Base-by-base conservation (phyloP, 2,329 filamentous ascomycete genomes). In the Dactylellina leptospora region DNA sequence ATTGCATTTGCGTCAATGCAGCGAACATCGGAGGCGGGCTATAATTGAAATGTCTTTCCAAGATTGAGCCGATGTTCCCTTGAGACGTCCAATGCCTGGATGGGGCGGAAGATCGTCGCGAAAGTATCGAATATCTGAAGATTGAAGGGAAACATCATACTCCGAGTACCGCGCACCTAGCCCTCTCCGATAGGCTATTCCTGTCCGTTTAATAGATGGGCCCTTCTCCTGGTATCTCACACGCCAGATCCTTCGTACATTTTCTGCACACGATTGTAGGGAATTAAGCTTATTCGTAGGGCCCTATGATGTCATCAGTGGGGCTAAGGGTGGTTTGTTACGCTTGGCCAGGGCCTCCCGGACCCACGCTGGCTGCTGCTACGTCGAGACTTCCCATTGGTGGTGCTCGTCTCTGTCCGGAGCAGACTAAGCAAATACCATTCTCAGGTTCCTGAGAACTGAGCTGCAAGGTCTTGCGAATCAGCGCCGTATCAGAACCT, bases 211-310 rank as follows among this genome's bases (percentile, higher is more conserved):
- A n/a, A n/a, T 18, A 51, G 9, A 9, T 16, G 16, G 33, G 11
- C 48, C 48, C n/a, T 8, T 18, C 2, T 38, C 8, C 54, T 33
- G 40, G 38, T 45, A 30, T 10, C 18, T n/a, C 16, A 18, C 10
- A 4, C 28, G 16, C 33, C 28, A 66, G 61, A 66, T 66, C 61
- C 61, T 66, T 55, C 23, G 3, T 40, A 23, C 16, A 33, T n/a
- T 18, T 25, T 20, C 25, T 27, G 13, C 25, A 16, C 23, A 45
- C 25, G 27, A 25, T 54, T 42, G 44, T 51, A n/a, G 36, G 36
- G 13, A 50, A 58, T 55, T 56, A 58, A 66, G 61, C 42, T 58
- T 50, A 66, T 54, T 22, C 38, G 18, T 36, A 56, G 61, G 61
- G 53, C 44, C 33, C 30, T 13, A 27, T 66, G 61, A 66, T 58